Percentiles rank a stretch among this genome's conserved stretches.
Conservation (phyloP, 2,329 filamentous ascomycete genomes). For the Clarireedia homoeocarpa region DNA sequence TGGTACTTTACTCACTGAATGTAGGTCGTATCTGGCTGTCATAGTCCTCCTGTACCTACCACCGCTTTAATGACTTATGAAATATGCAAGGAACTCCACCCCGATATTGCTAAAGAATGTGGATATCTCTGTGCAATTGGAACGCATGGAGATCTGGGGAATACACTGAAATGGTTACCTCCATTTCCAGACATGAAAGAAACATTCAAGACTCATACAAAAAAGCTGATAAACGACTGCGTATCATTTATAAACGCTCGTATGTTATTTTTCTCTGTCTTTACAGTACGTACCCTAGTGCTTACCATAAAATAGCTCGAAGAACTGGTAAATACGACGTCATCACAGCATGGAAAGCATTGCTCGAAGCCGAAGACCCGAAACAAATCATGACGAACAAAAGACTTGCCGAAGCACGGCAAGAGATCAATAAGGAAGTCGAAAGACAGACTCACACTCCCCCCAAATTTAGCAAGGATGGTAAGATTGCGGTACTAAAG, state of each 20-base stretch:
- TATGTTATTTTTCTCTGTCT: constrained; percentile 8
- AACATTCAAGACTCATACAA: constrained; percentile 52
- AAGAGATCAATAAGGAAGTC: constrained; percentile 53
- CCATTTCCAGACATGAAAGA: constrained; percentile 59
- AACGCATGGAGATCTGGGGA: constrained; percentile 60
- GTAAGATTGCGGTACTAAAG: constrained; percentile 52
- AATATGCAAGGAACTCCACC: constrained; percentile 51
- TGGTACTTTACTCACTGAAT: neutral
- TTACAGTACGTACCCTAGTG: neutral
- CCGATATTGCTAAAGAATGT: constrained; percentile 39
- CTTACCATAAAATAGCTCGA: constrained; percentile 32
- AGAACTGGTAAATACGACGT: constrained; percentile 55
- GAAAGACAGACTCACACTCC: constrained; percentile 52
- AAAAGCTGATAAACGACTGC: constrained; percentile 54
- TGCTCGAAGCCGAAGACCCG: constrained; percentile 43
- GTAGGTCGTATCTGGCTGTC: constrained; percentile 51
- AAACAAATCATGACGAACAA: constrained; percentile 41
- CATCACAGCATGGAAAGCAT: constrained; percentile 49
- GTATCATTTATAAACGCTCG: constrained; percentile 57
- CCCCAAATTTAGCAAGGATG: constrained; percentile 56
- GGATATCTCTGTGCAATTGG: constrained; percentile 58
- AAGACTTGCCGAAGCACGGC: constrained; percentile 44
- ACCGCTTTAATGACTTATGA: constrained; percentile 56
- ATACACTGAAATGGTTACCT: constrained; percentile 54
- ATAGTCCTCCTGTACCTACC: constrained; percentile 58